A percentile compares a stretch with the other conserved stretches of the same genome.
Evolutionary conservation across 1,284 basidiomycete genomes (phyloP).

Genomic region (Trichosporon coremiiforme): DNA sequence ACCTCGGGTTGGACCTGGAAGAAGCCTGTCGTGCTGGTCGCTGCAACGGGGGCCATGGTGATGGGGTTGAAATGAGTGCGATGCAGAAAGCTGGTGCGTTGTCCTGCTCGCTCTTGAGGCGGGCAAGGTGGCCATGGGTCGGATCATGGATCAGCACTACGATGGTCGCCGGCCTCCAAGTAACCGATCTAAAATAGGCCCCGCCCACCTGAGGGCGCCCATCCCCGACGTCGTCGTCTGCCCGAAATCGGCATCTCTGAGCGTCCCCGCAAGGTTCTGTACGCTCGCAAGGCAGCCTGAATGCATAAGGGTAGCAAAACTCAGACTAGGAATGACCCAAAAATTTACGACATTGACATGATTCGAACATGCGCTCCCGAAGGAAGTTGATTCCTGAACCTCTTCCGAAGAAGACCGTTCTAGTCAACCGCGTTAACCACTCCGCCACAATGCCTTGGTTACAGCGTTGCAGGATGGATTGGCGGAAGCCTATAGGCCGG

Average conservation of each 20-base stretch:
- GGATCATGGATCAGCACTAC: neutral
- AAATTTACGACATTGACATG: neutral
- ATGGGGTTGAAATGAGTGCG: neutral
- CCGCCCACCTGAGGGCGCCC: neutral
- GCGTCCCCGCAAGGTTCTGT: too few species aligned
- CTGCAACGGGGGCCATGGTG: conserved; percentile 10
- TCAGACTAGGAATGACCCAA: too few species aligned
- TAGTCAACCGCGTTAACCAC: too few species aligned
- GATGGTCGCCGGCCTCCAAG: neutral
- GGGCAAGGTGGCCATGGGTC: neutral
- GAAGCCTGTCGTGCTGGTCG: conserved; percentile 28
- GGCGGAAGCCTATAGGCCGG: too few species aligned
- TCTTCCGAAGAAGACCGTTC: neutral
- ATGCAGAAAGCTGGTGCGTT: neutral
- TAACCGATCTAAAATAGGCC: neutral
- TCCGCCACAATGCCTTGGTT: too few species aligned
- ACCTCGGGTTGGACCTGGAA: conserved; percentile 24
- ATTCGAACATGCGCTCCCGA: neutral
- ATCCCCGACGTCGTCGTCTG: neutral
- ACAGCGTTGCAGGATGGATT: too few species aligned
- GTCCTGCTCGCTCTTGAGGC: neutral
- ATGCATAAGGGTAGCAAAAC: too few species aligned
- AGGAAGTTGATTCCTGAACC: neutral
- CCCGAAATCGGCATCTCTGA: too few species aligned
- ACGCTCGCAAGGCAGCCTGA: too few species aligned